Evolutionary conservation across 345 rosid species (phyloP).

Genomic region (Physaria fendleri): DNA sequence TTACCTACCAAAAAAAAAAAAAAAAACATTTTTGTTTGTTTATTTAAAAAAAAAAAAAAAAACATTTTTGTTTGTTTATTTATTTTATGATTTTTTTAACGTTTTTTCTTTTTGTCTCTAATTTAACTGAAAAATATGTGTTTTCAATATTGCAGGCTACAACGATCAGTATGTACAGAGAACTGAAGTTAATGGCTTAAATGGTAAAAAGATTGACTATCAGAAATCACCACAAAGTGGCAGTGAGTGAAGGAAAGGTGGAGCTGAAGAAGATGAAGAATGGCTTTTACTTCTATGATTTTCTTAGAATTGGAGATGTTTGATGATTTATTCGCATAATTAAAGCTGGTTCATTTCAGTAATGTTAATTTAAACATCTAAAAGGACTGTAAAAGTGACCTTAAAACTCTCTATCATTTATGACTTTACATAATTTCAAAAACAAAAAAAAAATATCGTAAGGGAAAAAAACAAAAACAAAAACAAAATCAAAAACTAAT

Average conservation of each 20-base stretch:
- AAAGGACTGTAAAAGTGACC: too few relatives aligned
- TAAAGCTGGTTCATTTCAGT: too few relatives aligned
- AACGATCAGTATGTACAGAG: conserved; percentile 33
- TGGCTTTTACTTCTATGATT: too few relatives aligned
- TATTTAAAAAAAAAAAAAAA: conserved; percentile 15
- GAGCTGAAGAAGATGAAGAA: conserved; percentile 13
- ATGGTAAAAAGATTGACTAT: conserved; percentile 32
- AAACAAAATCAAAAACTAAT: too few relatives aligned
- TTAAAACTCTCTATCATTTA: too few relatives aligned
- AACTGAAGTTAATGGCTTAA: conserved; percentile 29
- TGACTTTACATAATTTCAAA: too few relatives aligned
- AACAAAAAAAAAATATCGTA: too few relatives aligned
- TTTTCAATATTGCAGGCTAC: conserved; percentile 23
- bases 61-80: conserved; percentile 25
- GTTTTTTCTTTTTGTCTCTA: too few relatives aligned
- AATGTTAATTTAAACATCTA: too few relatives aligned
- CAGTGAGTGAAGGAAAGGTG: conserved; percentile 21
- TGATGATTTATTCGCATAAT: too few relatives aligned
- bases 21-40: neutral
- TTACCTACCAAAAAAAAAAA: conserved; percentile 6
- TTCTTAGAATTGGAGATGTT: too few relatives aligned
- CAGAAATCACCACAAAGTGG: conserved; percentile 26
- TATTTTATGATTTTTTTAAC: conserved; percentile 32
- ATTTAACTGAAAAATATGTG: conserved; percentile 14
- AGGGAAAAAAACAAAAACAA: too few relatives aligned